These are phyloP conservation scores for Boletus rufocinnamomeus DNA, from an alignment of 768 basidiomycete species.

Conservation along the genomic window DNA sequence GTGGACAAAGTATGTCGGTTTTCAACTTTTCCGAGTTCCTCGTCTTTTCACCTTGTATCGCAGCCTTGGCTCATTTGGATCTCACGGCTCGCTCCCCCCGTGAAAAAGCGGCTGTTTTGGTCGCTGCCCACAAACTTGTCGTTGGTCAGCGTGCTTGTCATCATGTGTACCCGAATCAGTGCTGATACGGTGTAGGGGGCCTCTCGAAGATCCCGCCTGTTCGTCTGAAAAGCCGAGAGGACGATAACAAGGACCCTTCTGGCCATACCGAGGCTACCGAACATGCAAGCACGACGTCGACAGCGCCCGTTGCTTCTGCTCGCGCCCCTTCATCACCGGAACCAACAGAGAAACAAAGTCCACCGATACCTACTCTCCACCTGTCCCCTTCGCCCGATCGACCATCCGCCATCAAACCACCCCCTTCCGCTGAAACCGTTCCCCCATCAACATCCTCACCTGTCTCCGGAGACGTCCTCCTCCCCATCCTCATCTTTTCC, in stretches of 20 bases:
- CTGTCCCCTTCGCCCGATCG: background rate
- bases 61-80: constrained; percentile 58
- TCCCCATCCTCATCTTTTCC: constrained; percentile 91
- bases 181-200: constrained; percentile 51
- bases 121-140: constrained; percentile 81
- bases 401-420: constrained; percentile 1
- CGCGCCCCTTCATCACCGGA: constrained; percentile 3
- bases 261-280: background rate
- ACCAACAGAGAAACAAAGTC: background rate
- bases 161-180: background rate
- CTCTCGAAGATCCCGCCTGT: constrained; percentile 74
- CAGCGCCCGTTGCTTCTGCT: constrained; percentile 4
- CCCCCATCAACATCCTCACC: constrained; percentile 41
- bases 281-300: background rate
- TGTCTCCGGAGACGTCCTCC: constrained; percentile 84
- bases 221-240: constrained; percentile 65
- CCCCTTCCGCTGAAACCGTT: constrained; percentile 12
- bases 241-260: background rate
- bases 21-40: background rate
- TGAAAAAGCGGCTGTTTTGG: constrained; percentile 79
- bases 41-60: constrained; percentile 32
- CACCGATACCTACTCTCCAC: constrained; percentile 9
- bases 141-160: constrained; percentile 56
- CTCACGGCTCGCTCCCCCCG: constrained; percentile 56
- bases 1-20: constrained; percentile 66